phyloP scores from a whole-genome alignment of 176 grass and related monocot genomes.

The Luzula sylvatica region DNA sequence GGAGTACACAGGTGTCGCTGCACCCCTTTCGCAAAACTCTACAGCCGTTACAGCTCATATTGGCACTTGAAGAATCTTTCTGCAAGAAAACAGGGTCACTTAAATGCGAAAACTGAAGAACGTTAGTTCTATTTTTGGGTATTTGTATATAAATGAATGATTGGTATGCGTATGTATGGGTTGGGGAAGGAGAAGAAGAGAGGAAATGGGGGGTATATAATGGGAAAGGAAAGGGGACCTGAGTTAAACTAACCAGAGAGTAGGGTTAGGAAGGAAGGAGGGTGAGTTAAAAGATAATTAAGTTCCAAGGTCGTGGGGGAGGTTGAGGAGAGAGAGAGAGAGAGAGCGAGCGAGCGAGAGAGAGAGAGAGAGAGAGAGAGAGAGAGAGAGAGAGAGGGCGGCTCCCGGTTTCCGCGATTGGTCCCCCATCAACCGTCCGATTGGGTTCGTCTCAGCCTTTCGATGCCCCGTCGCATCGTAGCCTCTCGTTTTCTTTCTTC shows the following conservation, averaged over 20 bases:
- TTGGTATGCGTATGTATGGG: conserved; percentile 8
- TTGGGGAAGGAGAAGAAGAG: conserved; percentile 9
- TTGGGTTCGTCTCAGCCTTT: conserved; percentile 19
- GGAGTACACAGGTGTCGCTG: conserved; percentile 74
- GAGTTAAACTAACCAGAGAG: conserved; percentile 1
- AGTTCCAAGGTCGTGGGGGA: conserved; percentile 60
- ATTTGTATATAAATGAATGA: not conserved
- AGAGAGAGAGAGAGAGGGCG: conserved; percentile 63
- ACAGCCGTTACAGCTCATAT: conserved; percentile 99
- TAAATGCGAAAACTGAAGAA: not conserved
- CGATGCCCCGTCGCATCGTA: not conserved
- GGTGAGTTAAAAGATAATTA: conserved; percentile 9
- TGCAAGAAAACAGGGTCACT: conserved; percentile 8
- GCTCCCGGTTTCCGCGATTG: conserved; percentile 91
- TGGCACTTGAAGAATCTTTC: not conserved
- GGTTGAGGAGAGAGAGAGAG: conserved; percentile 14
- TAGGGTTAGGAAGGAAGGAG: not conserved
- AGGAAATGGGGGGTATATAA: conserved; percentile 35
- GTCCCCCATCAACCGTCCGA: conserved; percentile 25
- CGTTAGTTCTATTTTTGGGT: not conserved
- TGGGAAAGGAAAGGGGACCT: conserved; percentile 21
- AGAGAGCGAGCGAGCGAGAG: conserved; percentile 36
- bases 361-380: conserved; percentile 36
- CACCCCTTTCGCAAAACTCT: conserved; percentile 94
- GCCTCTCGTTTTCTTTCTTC: conserved; percentile 40